phyloP scores from a whole-genome alignment of 192 early-diverging fungal genomes.

The Podila clonocystis region DNA sequence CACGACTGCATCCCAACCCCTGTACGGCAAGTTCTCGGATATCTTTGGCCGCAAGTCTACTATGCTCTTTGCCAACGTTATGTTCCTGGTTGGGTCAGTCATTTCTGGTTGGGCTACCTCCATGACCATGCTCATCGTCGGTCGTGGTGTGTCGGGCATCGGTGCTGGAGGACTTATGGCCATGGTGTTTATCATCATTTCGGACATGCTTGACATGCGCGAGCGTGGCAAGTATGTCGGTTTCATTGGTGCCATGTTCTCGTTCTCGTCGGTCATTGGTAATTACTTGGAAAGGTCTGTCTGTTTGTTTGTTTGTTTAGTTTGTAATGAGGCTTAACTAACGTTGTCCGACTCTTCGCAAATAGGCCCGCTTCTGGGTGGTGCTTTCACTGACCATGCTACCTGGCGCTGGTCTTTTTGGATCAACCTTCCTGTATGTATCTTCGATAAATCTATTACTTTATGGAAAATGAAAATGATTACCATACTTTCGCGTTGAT shows the following conservation, averaged over 20 bases:
- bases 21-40: conserved; percentile 67
- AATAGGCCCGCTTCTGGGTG: conserved; percentile 66
- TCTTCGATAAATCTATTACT: too few species aligned
- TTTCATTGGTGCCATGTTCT: conserved; percentile 64
- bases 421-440: conserved; percentile 54
- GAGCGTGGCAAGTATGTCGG: conserved; percentile 76
- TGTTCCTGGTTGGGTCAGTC: conserved; percentile 73
- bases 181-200: conserved; percentile 70
- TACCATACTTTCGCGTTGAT: too few species aligned
- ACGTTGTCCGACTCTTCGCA: too few species aligned
- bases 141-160: conserved; percentile 75
- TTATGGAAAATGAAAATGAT: too few species aligned
- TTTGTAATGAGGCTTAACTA: too few species aligned
- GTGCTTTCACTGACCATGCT: conserved; percentile 68
- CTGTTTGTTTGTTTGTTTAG: too few species aligned
- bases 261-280: conserved; percentile 68
- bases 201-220: conserved; percentile 67
- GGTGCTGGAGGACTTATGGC: conserved; percentile 71
- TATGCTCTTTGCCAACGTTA: conserved; percentile 64
- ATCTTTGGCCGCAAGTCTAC: conserved; percentile 79
- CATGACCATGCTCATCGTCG: conserved; percentile 70
- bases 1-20: conserved; percentile 72
- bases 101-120: conserved; percentile 67
- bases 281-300: too few species aligned
- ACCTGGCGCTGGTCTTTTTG: conserved; percentile 80